Base-by-base conservation (phyloP, 1,139 yeast species). In the Arxiozyma heterogenica region DNA sequence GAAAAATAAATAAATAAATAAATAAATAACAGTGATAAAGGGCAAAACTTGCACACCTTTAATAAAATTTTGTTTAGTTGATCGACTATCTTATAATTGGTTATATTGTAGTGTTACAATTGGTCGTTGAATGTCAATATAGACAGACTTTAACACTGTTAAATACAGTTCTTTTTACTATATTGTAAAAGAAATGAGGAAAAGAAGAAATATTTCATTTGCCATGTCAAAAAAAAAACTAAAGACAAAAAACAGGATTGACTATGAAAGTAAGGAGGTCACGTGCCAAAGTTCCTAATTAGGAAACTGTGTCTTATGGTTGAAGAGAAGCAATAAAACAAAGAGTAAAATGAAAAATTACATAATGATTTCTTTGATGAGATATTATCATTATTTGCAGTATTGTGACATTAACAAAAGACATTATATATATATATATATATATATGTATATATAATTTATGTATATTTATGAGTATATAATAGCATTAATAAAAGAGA, bases 211-310 rank as follows among this genome's bases (percentile, higher is more conserved):
- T 41, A 22, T 30, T 41, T 44, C 42, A 20, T 27, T 23, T 44
- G 27, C 7, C 15, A 39, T 39, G n/a, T 21, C n/a, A 21, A 21
- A 39, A 30, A n/a, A 15, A 27, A 34, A 21, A 39, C 15, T 15
- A n/a, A 41, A 15, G 34, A 41, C 25, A 38, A 49, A 49, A 43
- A 38, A 17, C 21, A 41, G 42, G 51, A 41, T 47, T 41, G 58
- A 55, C 59, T 53, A 38, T 54, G 64, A 58, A 58, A 55, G 18
- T 2, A 4, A 4, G 4, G 11, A 9, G 1, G 51, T 59, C 68
- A 64, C 62, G 65, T 63, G 68, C 25, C 11, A 39, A 0, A 8
- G 49, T 57, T 43, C 66, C 64, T 49, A 53, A 57, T 57, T 48
- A 39, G 66, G 66, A 57, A 57, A 53, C 47, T 5, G 27, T 4